Evolutionary conservation across 1,284 basidiomycete genomes (phyloP).

Genomic region (Rhodotorula sp.): DNA sequence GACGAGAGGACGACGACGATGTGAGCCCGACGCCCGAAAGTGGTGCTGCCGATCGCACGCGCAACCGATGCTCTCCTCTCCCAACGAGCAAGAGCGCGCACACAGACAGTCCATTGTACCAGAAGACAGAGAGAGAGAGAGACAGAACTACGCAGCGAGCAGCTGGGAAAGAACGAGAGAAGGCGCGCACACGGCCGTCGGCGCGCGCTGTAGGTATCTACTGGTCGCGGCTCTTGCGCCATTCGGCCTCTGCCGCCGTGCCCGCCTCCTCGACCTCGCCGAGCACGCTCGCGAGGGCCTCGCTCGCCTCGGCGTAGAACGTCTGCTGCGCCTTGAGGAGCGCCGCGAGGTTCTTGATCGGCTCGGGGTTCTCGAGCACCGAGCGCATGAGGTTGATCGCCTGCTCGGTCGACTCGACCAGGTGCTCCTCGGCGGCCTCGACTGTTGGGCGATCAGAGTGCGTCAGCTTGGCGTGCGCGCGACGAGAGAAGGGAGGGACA

Average conservation of each 20-base stretch:
- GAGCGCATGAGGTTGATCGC: constrained; percentile 98
- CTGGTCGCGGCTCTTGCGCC: constrained; percentile 35
- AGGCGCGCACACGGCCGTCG: neutral
- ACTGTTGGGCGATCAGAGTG: constrained; percentile 59
- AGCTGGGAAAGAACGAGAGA: neutral
- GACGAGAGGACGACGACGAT: neutral
- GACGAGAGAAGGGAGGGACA: no score
- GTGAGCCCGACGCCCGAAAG: no score
- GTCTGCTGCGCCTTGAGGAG: constrained; percentile 86
- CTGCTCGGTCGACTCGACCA: constrained; percentile 96
- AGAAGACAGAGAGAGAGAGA: neutral
- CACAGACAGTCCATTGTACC: neutral
- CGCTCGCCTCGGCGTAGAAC: constrained; percentile 81
- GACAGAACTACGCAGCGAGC: neutral
- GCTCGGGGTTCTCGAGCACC: constrained; percentile 95
- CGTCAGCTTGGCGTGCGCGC: neutral
- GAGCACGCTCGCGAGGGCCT: constrained; percentile 49
- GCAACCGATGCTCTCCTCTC: no score
- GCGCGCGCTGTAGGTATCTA: neutral
- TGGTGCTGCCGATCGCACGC: no score
- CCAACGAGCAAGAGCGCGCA: no score
- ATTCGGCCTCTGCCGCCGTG: constrained; percentile 84
- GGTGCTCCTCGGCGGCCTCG: constrained; percentile 92
- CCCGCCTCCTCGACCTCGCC: constrained; percentile 72
- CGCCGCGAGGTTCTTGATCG: constrained; percentile 87